phyloP scores from a whole-genome alignment of 2,329 filamentous ascomycete genomes.

The Nemania sp. region DNA sequence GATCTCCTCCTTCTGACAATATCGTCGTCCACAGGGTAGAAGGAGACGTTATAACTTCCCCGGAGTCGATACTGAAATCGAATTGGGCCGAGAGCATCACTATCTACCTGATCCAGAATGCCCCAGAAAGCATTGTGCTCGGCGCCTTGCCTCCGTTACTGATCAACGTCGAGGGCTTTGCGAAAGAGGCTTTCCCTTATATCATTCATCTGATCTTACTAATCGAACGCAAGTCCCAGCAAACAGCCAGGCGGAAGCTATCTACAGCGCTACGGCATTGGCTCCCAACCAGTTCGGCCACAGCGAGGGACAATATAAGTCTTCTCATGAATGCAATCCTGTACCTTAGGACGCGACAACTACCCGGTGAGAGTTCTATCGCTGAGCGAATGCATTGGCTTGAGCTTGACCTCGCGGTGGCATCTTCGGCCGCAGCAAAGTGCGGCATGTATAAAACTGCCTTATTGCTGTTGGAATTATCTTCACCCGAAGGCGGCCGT shows the following conservation, averaged over 20 bases:
- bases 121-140: slow-evolving; percentile 68
- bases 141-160: slow-evolving; percentile 70
- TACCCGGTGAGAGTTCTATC: slow-evolving; percentile 75
- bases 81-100: slow-evolving; percentile 67
- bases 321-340: slow-evolving; percentile 78
- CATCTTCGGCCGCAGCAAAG: slow-evolving; percentile 70
- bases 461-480: slow-evolving; percentile 78
- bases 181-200: slow-evolving; percentile 76
- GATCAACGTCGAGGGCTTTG: slow-evolving; percentile 66
- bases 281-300: slow-evolving; percentile 54
- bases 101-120: slow-evolving; percentile 61
- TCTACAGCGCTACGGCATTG: slow-evolving; percentile 68
- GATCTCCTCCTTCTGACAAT: slow-evolving; percentile 58
- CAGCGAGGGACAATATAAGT: slow-evolving; percentile 64
- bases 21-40: slow-evolving; percentile 30
- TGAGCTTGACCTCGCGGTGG: slow-evolving; percentile 73
- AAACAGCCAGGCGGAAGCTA: slow-evolving; percentile 61
- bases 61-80: slow-evolving; percentile 47
- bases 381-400: slow-evolving; percentile 84
- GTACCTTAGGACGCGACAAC: slow-evolving; percentile 81
- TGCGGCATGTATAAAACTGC: slow-evolving; percentile 90
- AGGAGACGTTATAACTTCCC: slow-evolving; percentile 42
- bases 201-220: slow-evolving; percentile 81
- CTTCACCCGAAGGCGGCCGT: slow-evolving; percentile 50
- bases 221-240: slow-evolving; percentile 65